These are phyloP conservation scores for Agaricus bisporus DNA, from an alignment of 768 basidiomycete species.

Conservation along the genomic window DNA sequence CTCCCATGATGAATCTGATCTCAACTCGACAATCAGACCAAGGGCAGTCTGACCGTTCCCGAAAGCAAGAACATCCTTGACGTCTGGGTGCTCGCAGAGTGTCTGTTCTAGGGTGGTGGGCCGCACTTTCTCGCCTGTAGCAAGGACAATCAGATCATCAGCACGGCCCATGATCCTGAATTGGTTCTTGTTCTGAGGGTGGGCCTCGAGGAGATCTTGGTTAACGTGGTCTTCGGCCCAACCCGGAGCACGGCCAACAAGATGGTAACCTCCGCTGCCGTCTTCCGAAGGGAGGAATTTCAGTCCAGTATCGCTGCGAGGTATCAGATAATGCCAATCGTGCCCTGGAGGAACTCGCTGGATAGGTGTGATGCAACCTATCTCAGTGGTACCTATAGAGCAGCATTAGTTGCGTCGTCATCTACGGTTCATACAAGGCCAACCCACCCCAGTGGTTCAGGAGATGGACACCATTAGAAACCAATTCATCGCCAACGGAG, in stretches of 20 bases:
- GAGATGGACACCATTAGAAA: conserved; percentile 25
- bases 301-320: conserved; percentile 26
- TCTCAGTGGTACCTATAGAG: conserved; percentile 26
- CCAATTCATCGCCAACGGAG: conserved; percentile 22
- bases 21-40: conserved; percentile 31
- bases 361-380: conserved; percentile 31
- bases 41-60: conserved; percentile 28
- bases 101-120: conserved; percentile 26
- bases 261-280: conserved; percentile 19
- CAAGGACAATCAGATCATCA: conserved; percentile 36
- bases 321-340: conserved; percentile 32
- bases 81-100: conserved; percentile 28
- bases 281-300: conserved; percentile 22
- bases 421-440: neutral
- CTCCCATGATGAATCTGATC: conserved; percentile 11
- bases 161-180: conserved; percentile 30
- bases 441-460: conserved; percentile 35
- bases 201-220: conserved; percentile 29
- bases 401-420: neutral
- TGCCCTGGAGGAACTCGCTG: conserved; percentile 23
- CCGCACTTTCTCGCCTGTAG: conserved; percentile 36
- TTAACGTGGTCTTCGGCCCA: conserved; percentile 27
- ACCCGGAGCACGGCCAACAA: conserved; percentile 27
- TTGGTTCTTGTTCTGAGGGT: conserved; percentile 25
- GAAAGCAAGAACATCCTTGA: conserved; percentile 32